phyloP scores from a whole-genome alignment of 345 rosid genomes.

The Populus simonii region DNA sequence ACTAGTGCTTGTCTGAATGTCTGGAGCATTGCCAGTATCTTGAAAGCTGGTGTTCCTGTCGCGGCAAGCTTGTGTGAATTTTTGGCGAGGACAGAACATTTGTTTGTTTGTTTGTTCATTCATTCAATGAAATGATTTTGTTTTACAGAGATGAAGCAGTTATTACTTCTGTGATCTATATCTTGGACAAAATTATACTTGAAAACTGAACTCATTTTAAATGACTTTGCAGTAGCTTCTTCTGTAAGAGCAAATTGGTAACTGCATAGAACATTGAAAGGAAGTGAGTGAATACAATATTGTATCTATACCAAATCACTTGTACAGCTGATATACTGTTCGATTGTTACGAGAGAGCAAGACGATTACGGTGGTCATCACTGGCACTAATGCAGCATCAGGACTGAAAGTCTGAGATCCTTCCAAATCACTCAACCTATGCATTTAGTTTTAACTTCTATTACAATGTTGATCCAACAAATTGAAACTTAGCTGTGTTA shows the following conservation, averaged over 20 bases:
- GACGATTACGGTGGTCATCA: neutral
- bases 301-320: neutral
- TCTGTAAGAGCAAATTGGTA: neutral
- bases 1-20: slow-evolving; percentile 79
- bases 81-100: slow-evolving; percentile 19
- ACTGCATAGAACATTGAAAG: neutral
- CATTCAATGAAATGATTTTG: too few relatives aligned
- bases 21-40: slow-evolving; percentile 53
- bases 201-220: neutral
- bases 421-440: neutral
- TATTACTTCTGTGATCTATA: neutral
- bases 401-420: neutral
- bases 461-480: neutral
- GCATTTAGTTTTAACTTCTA: neutral
- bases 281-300: neutral
- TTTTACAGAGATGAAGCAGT: neutral
- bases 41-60: slow-evolving; percentile 38
- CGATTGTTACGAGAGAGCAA: neutral
- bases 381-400: neutral
- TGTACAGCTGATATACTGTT: neutral
- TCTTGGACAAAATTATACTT: neutral
- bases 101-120: too few relatives aligned
- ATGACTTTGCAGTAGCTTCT: neutral
- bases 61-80: slow-evolving; percentile 44
- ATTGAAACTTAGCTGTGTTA: neutral